Evolutionary conservation across 805 yeast genomes (phyloP).

Genomic region (Barnettozyma botsteinii): DNA sequence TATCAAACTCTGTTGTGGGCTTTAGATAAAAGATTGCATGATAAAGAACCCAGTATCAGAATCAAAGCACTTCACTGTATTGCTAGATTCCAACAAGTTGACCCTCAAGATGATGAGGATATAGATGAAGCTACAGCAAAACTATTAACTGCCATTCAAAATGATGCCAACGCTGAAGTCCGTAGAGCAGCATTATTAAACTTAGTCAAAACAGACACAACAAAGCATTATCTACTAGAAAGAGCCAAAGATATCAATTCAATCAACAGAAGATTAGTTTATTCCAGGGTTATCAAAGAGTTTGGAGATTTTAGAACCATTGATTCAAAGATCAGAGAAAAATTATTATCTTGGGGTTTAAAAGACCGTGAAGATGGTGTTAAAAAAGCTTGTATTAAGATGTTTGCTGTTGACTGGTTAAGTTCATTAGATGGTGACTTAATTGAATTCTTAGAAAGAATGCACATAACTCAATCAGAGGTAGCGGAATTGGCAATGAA

Average conservation of each 20-base stretch:
- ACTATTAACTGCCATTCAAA: slow-evolving; percentile 49
- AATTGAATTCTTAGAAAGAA: slow-evolving; percentile 59
- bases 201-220: slow-evolving; percentile 47
- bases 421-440: slow-evolving; percentile 62
- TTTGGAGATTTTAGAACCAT: slow-evolving; percentile 58
- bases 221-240: slow-evolving; percentile 58
- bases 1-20: slow-evolving; percentile 58
- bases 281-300: slow-evolving; percentile 58
- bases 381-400: slow-evolving; percentile 59
- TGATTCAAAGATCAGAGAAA: slow-evolving; percentile 52
- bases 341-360: slow-evolving; percentile 75
- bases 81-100: slow-evolving; percentile 64
- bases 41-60: slow-evolving; percentile 73
- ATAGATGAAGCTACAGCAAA: slow-evolving; percentile 42
- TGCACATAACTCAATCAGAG: slow-evolving; percentile 63
- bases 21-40: slow-evolving; percentile 58
- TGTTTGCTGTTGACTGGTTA: slow-evolving; percentile 73
- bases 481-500: slow-evolving; percentile 65
- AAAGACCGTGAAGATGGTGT: slow-evolving; percentile 80
- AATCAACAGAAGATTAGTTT: slow-evolving; percentile 67
- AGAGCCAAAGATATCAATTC: slow-evolving; percentile 79
- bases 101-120: slow-evolving; percentile 24
- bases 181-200: slow-evolving; percentile 78
- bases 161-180: slow-evolving; percentile 85
- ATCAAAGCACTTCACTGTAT: slow-evolving; percentile 79